Evolutionary conservation across 2,329 filamentous ascomycete genomes (phyloP), one percentile per base, ranked within the genome.

Genomic region (Pyrenochaeta sp.): DNA sequence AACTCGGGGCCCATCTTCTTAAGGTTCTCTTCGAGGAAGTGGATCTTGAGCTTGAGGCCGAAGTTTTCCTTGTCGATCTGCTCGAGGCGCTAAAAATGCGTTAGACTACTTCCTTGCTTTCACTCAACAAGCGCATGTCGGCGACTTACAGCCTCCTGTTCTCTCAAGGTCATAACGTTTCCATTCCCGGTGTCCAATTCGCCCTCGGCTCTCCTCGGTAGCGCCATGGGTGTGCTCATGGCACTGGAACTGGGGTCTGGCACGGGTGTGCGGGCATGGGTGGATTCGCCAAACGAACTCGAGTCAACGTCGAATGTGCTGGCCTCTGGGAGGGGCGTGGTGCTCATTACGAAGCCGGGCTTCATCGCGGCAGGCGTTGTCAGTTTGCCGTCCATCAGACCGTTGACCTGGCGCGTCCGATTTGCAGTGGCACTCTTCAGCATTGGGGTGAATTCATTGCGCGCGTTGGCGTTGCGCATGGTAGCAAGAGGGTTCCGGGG

Each of bases 31-130:
- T 99, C 91, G 42, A 99, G 81, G 69, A 96, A 99, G 71, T 97
- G 91, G 39, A 97, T 96, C 72, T 96, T 96, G 59, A 97, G 81
- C 72, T 97, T 97, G 40, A 52, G 49, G 7, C 35, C 35, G 10
- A 97, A 99, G 67, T 99, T 99, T 67, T 97, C 94, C 76, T 99
- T 99, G 67, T 96, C 91, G 60, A 99, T 93, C 65, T 89, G 89
- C 74, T 96, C 90, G 59, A 99, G 93, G 56, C 84, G 83, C 79
- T 83, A 37, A 19, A n/a, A 11, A 9, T 35, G 9, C 22, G n/a
- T 55, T 39, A 53, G 51, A 8, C 22, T 10, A 10, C 15, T 14
- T 7, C 7, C 5, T 20, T 10, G 9, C 9, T 18, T 11, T 7
- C 14, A 29, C 23, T 9, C 11, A 7, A 10, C 14, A 32, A 24